Conservation (phyloP, 2,329 filamentous ascomycete species). For the Colletotrichum neosansevieriae region DNA sequence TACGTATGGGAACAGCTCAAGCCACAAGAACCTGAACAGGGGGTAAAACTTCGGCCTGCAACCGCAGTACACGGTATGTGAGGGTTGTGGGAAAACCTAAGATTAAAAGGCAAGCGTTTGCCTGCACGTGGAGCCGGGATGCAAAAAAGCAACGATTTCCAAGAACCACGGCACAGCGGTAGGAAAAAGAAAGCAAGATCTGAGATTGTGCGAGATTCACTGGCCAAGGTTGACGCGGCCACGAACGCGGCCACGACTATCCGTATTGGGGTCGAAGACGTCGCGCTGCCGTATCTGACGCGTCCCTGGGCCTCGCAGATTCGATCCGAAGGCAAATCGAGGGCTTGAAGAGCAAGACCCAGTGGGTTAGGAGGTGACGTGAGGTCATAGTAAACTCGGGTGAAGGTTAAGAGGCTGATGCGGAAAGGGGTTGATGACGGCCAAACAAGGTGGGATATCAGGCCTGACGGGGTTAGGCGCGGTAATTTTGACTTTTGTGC, state of each 20-base stretch:
- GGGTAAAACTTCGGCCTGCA: too few species aligned
- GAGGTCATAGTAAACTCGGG: slow-evolving; percentile 1
- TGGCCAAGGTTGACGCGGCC: neutral
- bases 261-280: neutral
- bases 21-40: too few species aligned
- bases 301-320: neutral
- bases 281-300: neutral
- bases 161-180: slow-evolving; percentile 2
- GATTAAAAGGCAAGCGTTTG: slow-evolving; percentile 8
- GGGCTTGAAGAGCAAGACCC: neutral
- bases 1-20: too few species aligned
- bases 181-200: slow-evolving; percentile 18
- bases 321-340: neutral
- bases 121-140: slow-evolving; percentile 3
- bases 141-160: slow-evolving; percentile 16
- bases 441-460: slow-evolving; percentile 31
- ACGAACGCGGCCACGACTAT: neutral
- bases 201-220: slow-evolving; percentile 9
- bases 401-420: slow-evolving; percentile 37
- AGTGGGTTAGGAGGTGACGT: neutral
- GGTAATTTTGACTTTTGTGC: slow-evolving; percentile 38
- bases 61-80: neutral
- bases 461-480: slow-evolving; percentile 39
- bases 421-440: slow-evolving; percentile 12
- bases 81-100: neutral